A percentile compares a stretch with the other conserved stretches of the same genome.
Conservation (phyloP, 495 filamentous ascomycete genomes). For the Penicillium desertorum region DNA sequence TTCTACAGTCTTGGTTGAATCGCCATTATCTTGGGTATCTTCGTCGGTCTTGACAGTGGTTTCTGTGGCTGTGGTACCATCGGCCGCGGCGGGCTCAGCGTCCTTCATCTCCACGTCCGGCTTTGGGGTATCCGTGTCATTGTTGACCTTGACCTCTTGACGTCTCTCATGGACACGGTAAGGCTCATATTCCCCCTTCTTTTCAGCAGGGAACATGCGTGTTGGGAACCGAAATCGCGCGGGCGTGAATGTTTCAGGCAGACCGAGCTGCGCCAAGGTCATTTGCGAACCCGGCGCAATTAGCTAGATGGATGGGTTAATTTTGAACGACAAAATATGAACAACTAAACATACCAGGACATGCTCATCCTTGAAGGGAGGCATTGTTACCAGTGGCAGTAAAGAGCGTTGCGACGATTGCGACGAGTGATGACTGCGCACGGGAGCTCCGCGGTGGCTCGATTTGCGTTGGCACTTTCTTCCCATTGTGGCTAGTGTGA, state of each 20-base stretch:
- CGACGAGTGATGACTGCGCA: slow-evolving; percentile 14
- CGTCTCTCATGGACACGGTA: slow-evolving; percentile 72
- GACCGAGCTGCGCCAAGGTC: slow-evolving; percentile 89
- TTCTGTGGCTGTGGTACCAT: slow-evolving; percentile 15
- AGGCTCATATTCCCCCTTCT: slow-evolving; percentile 77
- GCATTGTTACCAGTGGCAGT: slow-evolving; percentile 47
- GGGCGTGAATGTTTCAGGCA: slow-evolving; percentile 87
- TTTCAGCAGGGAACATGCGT: slow-evolving; percentile 87
- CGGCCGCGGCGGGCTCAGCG: slow-evolving; percentile 20
- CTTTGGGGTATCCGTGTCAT: slow-evolving; percentile 36
- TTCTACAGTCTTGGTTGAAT: slow-evolving; percentile 33
- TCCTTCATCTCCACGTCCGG: slow-evolving; percentile 52
- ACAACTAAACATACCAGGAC: slow-evolving; percentile 54
- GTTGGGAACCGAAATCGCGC: slow-evolving; percentile 78
- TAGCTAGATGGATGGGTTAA: slow-evolving; percentile 51
- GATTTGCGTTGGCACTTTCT: slow-evolving; percentile 16
- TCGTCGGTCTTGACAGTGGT: slow-evolving; percentile 17
- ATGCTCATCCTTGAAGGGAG: slow-evolving; percentile 76
- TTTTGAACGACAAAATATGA: background rate
- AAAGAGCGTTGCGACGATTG: slow-evolving; percentile 2
- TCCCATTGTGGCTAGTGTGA: slow-evolving; percentile 24
- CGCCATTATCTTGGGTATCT: slow-evolving; percentile 21
- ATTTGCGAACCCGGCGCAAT: slow-evolving; percentile 93
- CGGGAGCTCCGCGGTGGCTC: slow-evolving; percentile 24
- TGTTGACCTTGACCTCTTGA: slow-evolving; percentile 51